Conservation (phyloP, 768 basidiomycete species). For the Dacryopinax primogenitus region DNA sequence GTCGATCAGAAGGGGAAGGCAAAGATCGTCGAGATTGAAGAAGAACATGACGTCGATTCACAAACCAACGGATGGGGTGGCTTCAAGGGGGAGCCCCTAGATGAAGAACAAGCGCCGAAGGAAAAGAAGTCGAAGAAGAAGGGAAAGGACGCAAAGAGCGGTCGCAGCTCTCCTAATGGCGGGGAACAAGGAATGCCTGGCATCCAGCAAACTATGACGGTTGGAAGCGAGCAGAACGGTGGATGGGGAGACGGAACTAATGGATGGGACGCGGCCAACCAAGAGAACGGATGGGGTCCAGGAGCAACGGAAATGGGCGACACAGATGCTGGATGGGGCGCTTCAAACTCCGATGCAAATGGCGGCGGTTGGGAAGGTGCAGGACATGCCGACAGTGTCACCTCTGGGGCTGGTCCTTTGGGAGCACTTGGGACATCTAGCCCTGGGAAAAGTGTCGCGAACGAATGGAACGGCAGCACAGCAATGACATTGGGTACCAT, state of each 20-base stretch:
- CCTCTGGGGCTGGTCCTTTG: too few species aligned
- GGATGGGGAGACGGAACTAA: neutral
- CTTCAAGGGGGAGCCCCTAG: neutral
- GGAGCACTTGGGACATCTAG: neutral
- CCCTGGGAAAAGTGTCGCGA: neutral
- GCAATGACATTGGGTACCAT: neutral
- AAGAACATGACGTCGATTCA: neutral
- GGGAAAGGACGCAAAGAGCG: neutral
- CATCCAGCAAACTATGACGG: neutral
- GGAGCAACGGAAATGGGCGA: neutral
- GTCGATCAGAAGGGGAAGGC: neutral
- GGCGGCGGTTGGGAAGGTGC: neutral
- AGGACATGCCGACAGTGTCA: neutral
- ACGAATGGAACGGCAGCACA: neutral
- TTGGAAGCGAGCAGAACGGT: neutral
- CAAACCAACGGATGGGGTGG: neutral
- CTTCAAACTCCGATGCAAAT: neutral
- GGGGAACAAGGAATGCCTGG: neutral
- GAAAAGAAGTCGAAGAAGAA: neutral
- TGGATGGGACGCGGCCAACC: neutral
- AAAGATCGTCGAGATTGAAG: conserved; percentile 1
- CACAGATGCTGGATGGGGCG: neutral
- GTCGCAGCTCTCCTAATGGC: neutral
- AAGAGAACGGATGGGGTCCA: neutral
- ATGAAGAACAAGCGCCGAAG: neutral